These are phyloP conservation scores for Cronartium quercuum DNA, from an alignment of 1,284 basidiomycete species.

Conservation along the genomic window DNA sequence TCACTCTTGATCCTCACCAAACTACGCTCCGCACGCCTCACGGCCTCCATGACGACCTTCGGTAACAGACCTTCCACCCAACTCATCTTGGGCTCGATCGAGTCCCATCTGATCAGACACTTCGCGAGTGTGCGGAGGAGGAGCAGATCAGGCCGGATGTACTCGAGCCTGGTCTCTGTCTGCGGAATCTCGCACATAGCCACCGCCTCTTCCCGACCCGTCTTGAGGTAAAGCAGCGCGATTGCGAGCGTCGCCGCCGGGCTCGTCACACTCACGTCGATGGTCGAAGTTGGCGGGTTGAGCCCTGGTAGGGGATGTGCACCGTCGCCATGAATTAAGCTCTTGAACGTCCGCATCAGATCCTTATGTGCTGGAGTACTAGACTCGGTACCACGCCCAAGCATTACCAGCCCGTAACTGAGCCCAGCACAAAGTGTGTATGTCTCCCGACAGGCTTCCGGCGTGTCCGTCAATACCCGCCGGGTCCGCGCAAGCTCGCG, in stretches of 20 bases:
- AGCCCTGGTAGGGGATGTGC: slow-evolving; percentile 46
- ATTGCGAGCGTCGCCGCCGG: slow-evolving; percentile 84
- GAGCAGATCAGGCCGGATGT: slow-evolving; percentile 79
- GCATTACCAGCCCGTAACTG: slow-evolving; percentile 90
- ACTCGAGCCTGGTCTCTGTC: slow-evolving; percentile 68
- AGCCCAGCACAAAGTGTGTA: slow-evolving; percentile 84
- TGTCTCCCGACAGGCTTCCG: slow-evolving; percentile 60
- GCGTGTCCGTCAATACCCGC: slow-evolving; percentile 40
- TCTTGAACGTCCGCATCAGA: slow-evolving; percentile 35
- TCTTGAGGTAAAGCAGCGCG: slow-evolving; percentile 84
- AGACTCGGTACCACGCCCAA: slow-evolving; percentile 54
- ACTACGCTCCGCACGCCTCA: slow-evolving; percentile 52
- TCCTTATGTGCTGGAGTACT: slow-evolving; percentile 40
- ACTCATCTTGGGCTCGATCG: slow-evolving; percentile 62
- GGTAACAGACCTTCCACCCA: slow-evolving; percentile 79
- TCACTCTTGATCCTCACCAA: slow-evolving; percentile 59
- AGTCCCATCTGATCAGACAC: slow-evolving; percentile 80
- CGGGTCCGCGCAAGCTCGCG: slow-evolving; percentile 78
- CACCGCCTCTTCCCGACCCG: slow-evolving; percentile 73
- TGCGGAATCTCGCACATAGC: slow-evolving; percentile 76
- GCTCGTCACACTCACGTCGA: slow-evolving; percentile 75
- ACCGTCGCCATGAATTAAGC: slow-evolving; percentile 35
- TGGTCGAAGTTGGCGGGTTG: slow-evolving; percentile 58
- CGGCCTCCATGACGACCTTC: slow-evolving; percentile 58
- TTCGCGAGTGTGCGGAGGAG: slow-evolving; percentile 71